phyloP scores from a whole-genome alignment of 345 rosid species.

The Aurinia saxatilis region DNA sequence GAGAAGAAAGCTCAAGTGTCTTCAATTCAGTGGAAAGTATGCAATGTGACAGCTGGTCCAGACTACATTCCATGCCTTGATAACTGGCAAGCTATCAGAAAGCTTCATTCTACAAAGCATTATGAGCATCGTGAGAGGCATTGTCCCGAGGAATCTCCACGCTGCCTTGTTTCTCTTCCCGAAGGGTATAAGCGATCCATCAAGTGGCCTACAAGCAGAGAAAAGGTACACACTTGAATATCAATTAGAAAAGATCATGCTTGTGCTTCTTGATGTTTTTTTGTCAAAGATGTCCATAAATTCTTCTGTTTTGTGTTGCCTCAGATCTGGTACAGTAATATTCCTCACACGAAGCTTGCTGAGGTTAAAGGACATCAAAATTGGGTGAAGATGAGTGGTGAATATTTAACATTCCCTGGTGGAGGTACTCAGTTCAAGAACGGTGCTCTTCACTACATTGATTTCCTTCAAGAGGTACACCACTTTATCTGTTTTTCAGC shows the following conservation, averaged over 20 bases:
- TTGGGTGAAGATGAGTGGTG: slow-evolving; percentile 61
- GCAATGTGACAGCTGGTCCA: slow-evolving; percentile 83
- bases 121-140: slow-evolving; percentile 96
- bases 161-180: slow-evolving; percentile 77
- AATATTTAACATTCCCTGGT: slow-evolving; percentile 75
- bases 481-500: neutral
- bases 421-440: slow-evolving; percentile 95
- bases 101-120: slow-evolving; percentile 57
- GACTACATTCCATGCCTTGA: slow-evolving; percentile 98
- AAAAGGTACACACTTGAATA: slow-evolving; percentile 36
- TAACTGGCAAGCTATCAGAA: slow-evolving; percentile 64
- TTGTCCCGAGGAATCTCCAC: slow-evolving; percentile 79
- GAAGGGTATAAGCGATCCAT: slow-evolving; percentile 64
- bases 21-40: slow-evolving; percentile 55
- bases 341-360: slow-evolving; percentile 67
- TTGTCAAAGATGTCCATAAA: neutral
- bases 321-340: slow-evolving; percentile 64
- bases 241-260: neutral
- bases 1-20: slow-evolving; percentile 62
- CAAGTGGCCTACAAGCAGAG: slow-evolving; percentile 92
- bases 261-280: neutral
- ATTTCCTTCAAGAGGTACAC: slow-evolving; percentile 55
- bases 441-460: slow-evolving; percentile 64
- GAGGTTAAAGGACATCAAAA: slow-evolving; percentile 67
- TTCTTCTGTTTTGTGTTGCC: slow-evolving; percentile 13